Base-by-base conservation (phyloP, 768 basidiomycete genomes). In the Agaricus bisporus region DNA sequence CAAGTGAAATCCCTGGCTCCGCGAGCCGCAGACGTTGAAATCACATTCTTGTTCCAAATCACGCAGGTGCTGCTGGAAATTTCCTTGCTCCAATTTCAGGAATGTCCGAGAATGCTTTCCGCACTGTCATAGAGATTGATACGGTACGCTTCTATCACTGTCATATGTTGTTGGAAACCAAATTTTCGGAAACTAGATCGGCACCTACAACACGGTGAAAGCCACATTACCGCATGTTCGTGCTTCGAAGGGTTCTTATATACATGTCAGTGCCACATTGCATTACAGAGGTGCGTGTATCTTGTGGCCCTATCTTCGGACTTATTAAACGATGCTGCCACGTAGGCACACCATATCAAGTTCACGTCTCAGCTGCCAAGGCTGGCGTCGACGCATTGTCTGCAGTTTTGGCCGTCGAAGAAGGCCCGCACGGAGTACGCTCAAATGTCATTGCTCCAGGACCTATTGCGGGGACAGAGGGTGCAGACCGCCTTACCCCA, bases 151-250 rank as follows among this genome's bases (percentile, higher is more conserved):
- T 29, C 15, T 47, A 50, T 44, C 4, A 29, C 10, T 11, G 12
- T 14, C 38, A 17, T 39, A 39, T 12, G 12, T 39, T 12, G 17
- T 39, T 11, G 32, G 32, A 39, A 39, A 39, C 38, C 38, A 12
- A 39, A n/a, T 39, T 15, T 14, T 14, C 17, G 38, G 17, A 39
- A 39, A 14, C 32, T 63, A 92, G 88, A 74, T 97, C 26, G 95
- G 95, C 10, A 94, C 92, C 5, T 98, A 82, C 72, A 87, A 97
- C 70, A 98, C 95, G 4, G 79, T 97, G 69, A 98, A 98, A 65
- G 94, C 93, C 0, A 97, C 94, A 2, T 69, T 97, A 17, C 73
- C 77, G 1, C 76, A 91, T 60, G 59, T 98, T 26, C 81, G 89
- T 42, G 74, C 76, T 22, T 70, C 86, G 4, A 79, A 80, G 56